Evolutionary conservation across 2,329 filamentous ascomycete species (phyloP), one percentile per base, ranked within the genome.

Genomic region (Domatiomyces catenatus): DNA sequence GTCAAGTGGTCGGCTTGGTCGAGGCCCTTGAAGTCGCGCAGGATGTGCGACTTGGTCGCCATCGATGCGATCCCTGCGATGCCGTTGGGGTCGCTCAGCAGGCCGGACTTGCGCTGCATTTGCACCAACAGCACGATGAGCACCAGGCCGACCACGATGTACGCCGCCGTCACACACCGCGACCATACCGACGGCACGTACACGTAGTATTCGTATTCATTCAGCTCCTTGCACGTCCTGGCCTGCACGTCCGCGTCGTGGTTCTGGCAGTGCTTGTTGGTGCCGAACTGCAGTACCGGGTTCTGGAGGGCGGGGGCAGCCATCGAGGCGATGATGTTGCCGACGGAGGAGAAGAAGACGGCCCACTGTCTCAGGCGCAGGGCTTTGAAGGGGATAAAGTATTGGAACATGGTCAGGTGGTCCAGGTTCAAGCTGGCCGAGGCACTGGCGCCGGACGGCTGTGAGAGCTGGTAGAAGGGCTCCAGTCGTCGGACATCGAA

Each of bases 61-160:
- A 74, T 74, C 58, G 71, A 68, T 52, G 71, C 71, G 51, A 74
- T 66, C n/a, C 71, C 71, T 8, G 70, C 71, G 19, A 74, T 72
- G 1, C 71, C 71, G 48, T 69, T 69, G 1, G 71, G 71, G 51
- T 74, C 68, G 32, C 69, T 71, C 10, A 71, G 64, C 1, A 74
- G 59, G 3, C 71, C 71, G 32, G 70, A 72, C 50, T 69, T 72
- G 4, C 71, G 65, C 2, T 68, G 69, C 56, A 73, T 66, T 50
- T 69, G 67, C 45, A 69, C 63, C 50, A 72, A 62, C 8, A 74
- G 61, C 4, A 70, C 60, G 6, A 63, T 54, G 0, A 69, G 67
- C 50, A 67, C 64, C 8, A 70, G 54, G 10, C 69, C 71, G 1
- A 73, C 67, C 10, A 69, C 47, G 6, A 69, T 15, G 1, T 73